Evolutionary conservation across 352 stramenopile species (phyloP).

Genomic region (Globisporangium polare): DNA sequence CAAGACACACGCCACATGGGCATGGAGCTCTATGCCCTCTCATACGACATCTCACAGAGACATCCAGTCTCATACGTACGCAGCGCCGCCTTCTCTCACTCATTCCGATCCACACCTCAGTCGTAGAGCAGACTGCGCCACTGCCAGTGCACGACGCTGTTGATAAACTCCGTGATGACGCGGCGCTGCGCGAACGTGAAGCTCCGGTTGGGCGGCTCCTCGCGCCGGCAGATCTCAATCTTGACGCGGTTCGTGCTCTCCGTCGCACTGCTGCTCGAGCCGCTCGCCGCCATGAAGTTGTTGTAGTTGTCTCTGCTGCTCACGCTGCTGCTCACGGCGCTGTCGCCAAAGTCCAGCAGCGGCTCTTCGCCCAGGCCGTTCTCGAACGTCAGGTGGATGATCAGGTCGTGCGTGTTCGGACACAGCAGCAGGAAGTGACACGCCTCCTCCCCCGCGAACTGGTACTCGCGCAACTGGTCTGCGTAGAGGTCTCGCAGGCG

Average conservation of each 20-base stretch:
- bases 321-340: conserved; percentile 18
- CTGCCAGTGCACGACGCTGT: conserved; percentile 86
- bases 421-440: conserved; percentile 81
- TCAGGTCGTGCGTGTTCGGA: conserved; percentile 77
- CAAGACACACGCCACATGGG: no score
- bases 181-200: conserved; percentile 81
- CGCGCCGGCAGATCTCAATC: conserved; percentile 85
- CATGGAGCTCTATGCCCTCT: no score
- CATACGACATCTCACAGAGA: neutral
- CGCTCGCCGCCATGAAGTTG: neutral
- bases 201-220: conserved; percentile 71
- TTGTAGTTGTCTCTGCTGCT: conserved; percentile 13
- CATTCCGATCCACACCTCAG: conserved; percentile 29
- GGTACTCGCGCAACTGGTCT: conserved; percentile 80
- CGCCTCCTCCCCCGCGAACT: conserved; percentile 70
- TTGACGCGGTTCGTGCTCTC: conserved; percentile 8
- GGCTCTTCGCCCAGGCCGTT: conserved; percentile 24
- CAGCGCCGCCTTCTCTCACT: neutral
- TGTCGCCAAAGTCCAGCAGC: conserved; percentile 11
- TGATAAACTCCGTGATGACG: conserved; percentile 84
- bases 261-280: neutral
- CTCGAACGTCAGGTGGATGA: conserved; percentile 82
- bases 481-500: conserved; percentile 75
- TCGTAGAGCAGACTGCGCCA: conserved; percentile 85
- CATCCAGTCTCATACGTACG: neutral